Percentiles rank a stretch among this genome's conserved stretches.
These are phyloP conservation scores for Pseudoneurospora amorphoporcata DNA, from an alignment of 495 filamentous ascomycete species.

Conservation along the genomic window DNA sequence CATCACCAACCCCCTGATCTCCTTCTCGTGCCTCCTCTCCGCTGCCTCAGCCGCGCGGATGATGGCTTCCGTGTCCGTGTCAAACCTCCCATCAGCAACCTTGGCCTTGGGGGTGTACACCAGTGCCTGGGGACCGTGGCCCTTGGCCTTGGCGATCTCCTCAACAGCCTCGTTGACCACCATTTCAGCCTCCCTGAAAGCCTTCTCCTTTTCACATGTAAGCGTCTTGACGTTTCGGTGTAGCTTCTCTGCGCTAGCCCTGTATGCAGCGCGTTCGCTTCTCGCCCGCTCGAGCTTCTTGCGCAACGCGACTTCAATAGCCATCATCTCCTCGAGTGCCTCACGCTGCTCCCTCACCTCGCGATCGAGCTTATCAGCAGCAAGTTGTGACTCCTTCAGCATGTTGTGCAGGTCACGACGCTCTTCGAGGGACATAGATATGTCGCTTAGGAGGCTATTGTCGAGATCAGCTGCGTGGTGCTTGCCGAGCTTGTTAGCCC, in stretches of 20 bases:
- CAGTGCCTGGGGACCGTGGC: neutral
- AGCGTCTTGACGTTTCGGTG: conserved; percentile 30
- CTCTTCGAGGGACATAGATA: conserved; percentile 28
- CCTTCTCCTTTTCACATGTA: conserved; percentile 27
- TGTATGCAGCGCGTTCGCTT: conserved; percentile 34
- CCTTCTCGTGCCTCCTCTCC: conserved; percentile 60
- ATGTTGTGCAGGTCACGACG: conserved; percentile 58
- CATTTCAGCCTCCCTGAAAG: conserved; percentile 12
- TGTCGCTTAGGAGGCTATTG: conserved; percentile 17
- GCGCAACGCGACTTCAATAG: conserved; percentile 21
- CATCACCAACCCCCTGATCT: conserved; percentile 72
- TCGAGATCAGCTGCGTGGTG: conserved; percentile 1
- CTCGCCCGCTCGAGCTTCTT: conserved; percentile 38
- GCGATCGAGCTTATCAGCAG: conserved; percentile 33
- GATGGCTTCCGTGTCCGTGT: conserved; percentile 26
- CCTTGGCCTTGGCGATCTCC: neutral
- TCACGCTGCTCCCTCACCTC: conserved; percentile 29
- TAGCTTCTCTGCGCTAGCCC: conserved; percentile 32
- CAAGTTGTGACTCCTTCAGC: conserved; percentile 57
- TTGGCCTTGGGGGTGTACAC: neutral
- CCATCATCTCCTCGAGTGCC: conserved; percentile 24
- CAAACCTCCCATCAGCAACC: conserved; percentile 8
- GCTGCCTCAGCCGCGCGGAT: conserved; percentile 40
- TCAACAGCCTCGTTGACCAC: conserved; percentile 10
- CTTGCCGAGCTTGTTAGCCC: neutral